Evolutionary conservation across 1,139 yeast species (phyloP).

Genomic region (Blastobotrys indianensis): DNA sequence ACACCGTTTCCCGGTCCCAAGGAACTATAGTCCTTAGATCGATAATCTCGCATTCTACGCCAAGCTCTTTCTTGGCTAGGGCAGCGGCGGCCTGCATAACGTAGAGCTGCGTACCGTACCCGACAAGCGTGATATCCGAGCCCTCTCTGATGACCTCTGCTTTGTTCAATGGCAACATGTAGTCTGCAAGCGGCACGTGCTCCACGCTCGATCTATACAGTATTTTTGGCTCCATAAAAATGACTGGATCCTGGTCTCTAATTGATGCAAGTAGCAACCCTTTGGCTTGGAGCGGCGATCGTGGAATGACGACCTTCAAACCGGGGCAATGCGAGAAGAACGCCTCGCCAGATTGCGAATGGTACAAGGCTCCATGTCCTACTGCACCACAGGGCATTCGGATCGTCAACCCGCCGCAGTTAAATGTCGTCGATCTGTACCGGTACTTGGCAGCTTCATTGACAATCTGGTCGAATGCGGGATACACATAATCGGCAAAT

Average conservation of each 20-base stretch:
- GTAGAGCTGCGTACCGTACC: slow-evolving; percentile 35
- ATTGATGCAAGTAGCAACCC: slow-evolving; percentile 32
- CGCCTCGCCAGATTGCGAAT: slow-evolving; percentile 35
- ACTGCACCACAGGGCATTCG: slow-evolving; percentile 37
- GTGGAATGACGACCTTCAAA: slow-evolving; percentile 33
- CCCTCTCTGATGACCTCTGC: slow-evolving; percentile 33
- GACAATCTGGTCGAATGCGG: slow-evolving; percentile 37
- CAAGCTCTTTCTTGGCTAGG: slow-evolving; percentile 29
- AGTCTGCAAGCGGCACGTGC: slow-evolving; percentile 33
- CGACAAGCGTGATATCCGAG: slow-evolving; percentile 31
- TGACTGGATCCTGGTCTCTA: slow-evolving; percentile 31
- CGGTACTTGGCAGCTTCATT: slow-evolving; percentile 37
- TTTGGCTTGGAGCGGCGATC: slow-evolving; percentile 36
- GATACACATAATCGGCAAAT: slow-evolving; percentile 37
- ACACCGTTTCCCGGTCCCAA: slow-evolving; percentile 35
- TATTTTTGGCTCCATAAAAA: slow-evolving; percentile 37
- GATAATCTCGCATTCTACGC: slow-evolving; percentile 32
- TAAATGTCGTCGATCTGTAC: slow-evolving; percentile 29
- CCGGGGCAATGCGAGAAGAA: slow-evolving; percentile 35
- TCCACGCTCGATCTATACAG: slow-evolving; percentile 34
- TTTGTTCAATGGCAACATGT: slow-evolving; percentile 31
- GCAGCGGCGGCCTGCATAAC: slow-evolving; percentile 31
- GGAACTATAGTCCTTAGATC: slow-evolving; percentile 34
- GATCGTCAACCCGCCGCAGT: slow-evolving; percentile 34
- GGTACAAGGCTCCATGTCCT: slow-evolving; percentile 37